Conservation (phyloP, 495 filamentous ascomycete species). For the Xylaria longipes region DNA sequence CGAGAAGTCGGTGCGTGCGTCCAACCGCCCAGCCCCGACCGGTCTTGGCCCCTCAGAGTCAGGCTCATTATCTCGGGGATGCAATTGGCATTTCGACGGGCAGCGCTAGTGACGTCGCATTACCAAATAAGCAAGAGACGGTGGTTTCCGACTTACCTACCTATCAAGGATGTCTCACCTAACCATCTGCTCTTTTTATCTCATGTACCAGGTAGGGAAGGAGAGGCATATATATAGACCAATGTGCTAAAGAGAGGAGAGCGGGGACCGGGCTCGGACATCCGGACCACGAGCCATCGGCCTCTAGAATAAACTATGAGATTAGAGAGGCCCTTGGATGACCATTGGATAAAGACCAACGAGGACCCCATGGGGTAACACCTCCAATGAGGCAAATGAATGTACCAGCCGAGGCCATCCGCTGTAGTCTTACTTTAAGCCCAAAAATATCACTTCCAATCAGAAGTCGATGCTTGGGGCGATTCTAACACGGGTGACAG, state of each 20-base stretch:
- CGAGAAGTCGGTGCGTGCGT: slow-evolving; percentile 2
- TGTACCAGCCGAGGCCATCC: neutral
- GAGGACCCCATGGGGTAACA: neutral
- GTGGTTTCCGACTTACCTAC: neutral
- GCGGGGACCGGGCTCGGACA: neutral
- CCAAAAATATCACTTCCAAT: neutral
- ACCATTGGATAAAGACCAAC: neutral
- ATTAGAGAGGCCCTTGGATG: neutral
- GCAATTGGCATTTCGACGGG: neutral
- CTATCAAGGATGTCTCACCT: slow-evolving; percentile 9
- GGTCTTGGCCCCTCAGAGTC: slow-evolving; percentile 1
- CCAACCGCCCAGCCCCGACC: neutral
- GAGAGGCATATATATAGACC: neutral
- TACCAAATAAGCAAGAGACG: slow-evolving; percentile 14
- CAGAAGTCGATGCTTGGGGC: neutral
- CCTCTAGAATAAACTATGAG: neutral
- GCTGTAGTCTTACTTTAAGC: neutral
- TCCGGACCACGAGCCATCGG: neutral
- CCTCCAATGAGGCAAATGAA: neutral
- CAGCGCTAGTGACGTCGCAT: slow-evolving; percentile 21
- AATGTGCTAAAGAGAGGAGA: neutral
- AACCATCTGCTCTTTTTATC: slow-evolving; percentile 3
- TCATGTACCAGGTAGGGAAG: neutral
- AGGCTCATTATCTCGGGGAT: neutral
- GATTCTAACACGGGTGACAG: neutral